Conservation (phyloP, 2,329 filamentous ascomycete genomes). For the Ustulina deusta region DNA sequence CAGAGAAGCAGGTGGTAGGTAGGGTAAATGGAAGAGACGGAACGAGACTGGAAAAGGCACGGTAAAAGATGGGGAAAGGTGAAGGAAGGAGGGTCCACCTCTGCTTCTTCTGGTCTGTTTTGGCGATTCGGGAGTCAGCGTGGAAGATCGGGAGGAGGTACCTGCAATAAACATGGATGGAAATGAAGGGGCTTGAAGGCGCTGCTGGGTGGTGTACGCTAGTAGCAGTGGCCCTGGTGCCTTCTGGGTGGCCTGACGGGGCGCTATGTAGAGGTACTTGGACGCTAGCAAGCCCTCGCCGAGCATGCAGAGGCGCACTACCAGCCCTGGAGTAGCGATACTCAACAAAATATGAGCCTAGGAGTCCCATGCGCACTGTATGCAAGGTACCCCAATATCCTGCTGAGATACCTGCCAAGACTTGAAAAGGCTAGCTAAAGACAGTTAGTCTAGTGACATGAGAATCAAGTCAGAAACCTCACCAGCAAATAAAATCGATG, state of each 20-base stretch:
- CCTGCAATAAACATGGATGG: slow-evolving; percentile 21
- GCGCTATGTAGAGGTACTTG: slow-evolving; percentile 32
- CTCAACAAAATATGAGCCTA: neutral
- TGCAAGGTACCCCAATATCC: slow-evolving; percentile 8
- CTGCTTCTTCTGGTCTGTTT: slow-evolving; percentile 10
- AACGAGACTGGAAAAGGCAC: slow-evolving; percentile 36
- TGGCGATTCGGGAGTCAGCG: slow-evolving; percentile 12
- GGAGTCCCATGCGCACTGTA: slow-evolving; percentile 27
- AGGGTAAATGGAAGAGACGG: slow-evolving; percentile 35
- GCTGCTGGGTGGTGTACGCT: slow-evolving; percentile 19
- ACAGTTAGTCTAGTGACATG: slow-evolving; percentile 20
- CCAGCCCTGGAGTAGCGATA: slow-evolving; percentile 32
- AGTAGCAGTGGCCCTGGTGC: neutral
- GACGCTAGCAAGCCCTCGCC: slow-evolving; percentile 7
- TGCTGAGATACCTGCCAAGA: slow-evolving; percentile 16
- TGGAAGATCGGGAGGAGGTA: slow-evolving; percentile 2
- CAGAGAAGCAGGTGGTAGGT: slow-evolving; percentile 23
- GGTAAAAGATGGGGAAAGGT: slow-evolving; percentile 40
- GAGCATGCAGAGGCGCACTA: slow-evolving; percentile 21
- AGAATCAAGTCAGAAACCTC: slow-evolving; percentile 24
- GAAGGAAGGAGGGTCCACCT: slow-evolving; percentile 35
- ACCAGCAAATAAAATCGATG: slow-evolving; percentile 30
- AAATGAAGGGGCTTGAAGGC: slow-evolving; percentile 41
- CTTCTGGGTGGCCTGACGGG: slow-evolving; percentile 20
- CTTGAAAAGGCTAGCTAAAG: slow-evolving; percentile 4